A percentile compares a stretch with the other conserved stretches of the same genome.
Conservation (phyloP, 2,329 filamentous ascomycete species). For the Colletotrichum acutatum region DNA sequence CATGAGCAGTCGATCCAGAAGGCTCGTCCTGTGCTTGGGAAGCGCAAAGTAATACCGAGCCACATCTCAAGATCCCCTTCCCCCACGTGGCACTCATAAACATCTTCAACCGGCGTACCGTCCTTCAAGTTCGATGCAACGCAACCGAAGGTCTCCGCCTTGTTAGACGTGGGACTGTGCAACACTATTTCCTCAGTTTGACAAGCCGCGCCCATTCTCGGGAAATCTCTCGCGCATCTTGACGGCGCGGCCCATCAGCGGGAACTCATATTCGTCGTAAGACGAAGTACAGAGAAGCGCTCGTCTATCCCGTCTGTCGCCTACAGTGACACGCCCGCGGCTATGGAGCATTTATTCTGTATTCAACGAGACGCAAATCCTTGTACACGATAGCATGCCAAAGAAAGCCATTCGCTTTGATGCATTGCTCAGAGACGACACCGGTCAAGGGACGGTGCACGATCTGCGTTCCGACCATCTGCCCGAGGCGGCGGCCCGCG, state of each 20-base stretch:
- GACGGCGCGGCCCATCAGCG: background rate
- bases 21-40: background rate
- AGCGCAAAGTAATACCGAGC: background rate
- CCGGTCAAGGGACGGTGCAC: background rate
- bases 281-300: background rate
- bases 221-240: background rate
- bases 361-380: background rate
- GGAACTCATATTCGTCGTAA: background rate
- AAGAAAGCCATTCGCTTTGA: background rate
- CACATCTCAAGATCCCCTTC: background rate
- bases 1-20: background rate
- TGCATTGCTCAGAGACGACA: background rate
- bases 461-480: conserved; percentile 1
- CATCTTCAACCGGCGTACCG: too few species aligned
- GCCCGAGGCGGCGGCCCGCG: conserved; percentile 3
- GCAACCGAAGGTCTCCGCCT: background rate
- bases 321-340: background rate
- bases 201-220: background rate
- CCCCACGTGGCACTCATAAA: background rate
- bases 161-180: background rate
- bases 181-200: background rate
- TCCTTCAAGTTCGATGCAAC: background rate
- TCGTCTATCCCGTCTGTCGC: background rate
- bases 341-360: background rate
- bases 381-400: background rate